Conservation (phyloP, 129 eudicot genomes). For the Rutidosis leptorrhynchoides region DNA sequence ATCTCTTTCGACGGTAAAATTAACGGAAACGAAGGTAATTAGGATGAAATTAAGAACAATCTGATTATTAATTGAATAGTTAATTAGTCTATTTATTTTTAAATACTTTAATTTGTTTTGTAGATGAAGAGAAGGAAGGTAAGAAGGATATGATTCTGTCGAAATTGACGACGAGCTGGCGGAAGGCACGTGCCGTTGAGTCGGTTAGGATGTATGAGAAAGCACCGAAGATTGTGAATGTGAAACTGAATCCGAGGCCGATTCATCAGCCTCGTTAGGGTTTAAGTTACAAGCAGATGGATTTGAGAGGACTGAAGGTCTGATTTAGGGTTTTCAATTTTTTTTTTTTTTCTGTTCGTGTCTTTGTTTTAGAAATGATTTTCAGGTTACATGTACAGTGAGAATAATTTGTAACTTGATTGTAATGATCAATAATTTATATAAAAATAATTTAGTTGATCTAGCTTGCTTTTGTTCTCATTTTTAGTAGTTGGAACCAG, state of each 20-base stretch:
- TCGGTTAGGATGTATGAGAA: constrained; percentile 48
- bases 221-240: constrained; percentile 82
- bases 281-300: neutral
- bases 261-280: constrained; percentile 85
- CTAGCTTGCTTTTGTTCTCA: neutral
- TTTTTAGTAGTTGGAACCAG: neutral
- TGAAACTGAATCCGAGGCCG: constrained; percentile 67
- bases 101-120: neutral
- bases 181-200: constrained; percentile 45
- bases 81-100: neutral
- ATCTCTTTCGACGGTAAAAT: constrained; percentile 4
- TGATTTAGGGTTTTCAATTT: neutral
- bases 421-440: constrained; percentile 31
- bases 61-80: neutral
- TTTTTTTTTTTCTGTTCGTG: neutral
- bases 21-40: constrained; percentile 42
- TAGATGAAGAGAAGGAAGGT: constrained; percentile 35
- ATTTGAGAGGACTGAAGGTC: neutral
- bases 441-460: neutral
- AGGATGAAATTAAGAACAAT: neutral
- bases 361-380: neutral
- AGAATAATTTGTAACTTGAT: constrained; percentile 18
- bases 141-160: constrained; percentile 51
- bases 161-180: constrained; percentile 65
- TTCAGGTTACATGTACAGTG: constrained; percentile 11